A percentile compares a stretch with the other conserved stretches of the same genome.
These are phyloP conservation scores for Tricholoma sp. DNA, from an alignment of 768 basidiomycete species.

Conservation along the genomic window DNA sequence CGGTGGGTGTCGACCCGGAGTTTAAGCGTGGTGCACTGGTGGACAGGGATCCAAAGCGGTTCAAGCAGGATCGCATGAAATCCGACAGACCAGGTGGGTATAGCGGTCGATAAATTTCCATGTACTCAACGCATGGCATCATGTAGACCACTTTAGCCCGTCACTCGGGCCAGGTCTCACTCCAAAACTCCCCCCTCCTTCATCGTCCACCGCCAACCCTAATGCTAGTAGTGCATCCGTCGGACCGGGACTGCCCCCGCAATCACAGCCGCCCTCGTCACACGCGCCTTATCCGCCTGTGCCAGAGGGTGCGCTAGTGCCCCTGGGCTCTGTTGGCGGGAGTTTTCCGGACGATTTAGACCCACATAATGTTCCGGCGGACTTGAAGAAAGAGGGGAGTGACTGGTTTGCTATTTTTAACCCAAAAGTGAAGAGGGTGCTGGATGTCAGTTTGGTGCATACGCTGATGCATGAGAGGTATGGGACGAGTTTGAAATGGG, in stretches of 20 bases:
- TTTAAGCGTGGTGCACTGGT: constrained; percentile 35
- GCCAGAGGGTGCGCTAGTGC: constrained; percentile 12
- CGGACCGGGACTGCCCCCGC: constrained; percentile 34
- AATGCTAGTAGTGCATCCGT: constrained; percentile 19
- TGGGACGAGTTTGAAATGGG: constrained; percentile 2
- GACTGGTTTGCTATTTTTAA: constrained; percentile 93
- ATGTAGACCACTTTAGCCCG: constrained; percentile 33
- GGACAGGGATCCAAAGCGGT: constrained; percentile 56
- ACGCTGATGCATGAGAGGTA: constrained; percentile 91
- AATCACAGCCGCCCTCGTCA: constrained; percentile 13
- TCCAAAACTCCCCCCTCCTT: constrained; percentile 33
- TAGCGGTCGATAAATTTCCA: neutral
- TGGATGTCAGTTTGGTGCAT: constrained; percentile 80
- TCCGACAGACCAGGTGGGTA: constrained; percentile 29
- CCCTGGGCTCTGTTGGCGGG: constrained; percentile 15
- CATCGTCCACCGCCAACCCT: constrained; percentile 21
- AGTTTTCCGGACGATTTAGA: constrained; percentile 45
- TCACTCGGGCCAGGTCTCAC: constrained; percentile 32
- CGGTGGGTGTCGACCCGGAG: constrained; percentile 15
- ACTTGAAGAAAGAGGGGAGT: constrained; percentile 65
- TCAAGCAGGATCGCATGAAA: constrained; percentile 43
- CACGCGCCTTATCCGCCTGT: constrained; percentile 11
- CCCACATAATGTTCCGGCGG: constrained; percentile 37
- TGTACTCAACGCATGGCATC: neutral
- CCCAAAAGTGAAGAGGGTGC: constrained; percentile 66